phyloP scores from a whole-genome alignment of 2,329 filamentous ascomycete genomes.

The Claviceps pusilla region DNA sequence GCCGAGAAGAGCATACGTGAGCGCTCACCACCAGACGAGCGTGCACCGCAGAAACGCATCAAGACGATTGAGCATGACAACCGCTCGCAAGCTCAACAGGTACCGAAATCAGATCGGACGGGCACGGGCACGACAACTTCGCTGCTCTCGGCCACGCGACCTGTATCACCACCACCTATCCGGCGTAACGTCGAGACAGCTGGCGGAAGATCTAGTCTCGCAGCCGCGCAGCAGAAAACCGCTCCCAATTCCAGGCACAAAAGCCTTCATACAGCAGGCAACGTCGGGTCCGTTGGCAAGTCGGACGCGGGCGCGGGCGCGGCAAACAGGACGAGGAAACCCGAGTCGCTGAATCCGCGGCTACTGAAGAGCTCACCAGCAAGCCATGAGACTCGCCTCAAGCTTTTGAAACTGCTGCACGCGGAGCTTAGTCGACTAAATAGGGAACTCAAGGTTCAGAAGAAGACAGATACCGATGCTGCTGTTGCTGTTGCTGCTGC shows the following conservation, averaged over 20 bases:
- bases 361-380: conserved; percentile 44
- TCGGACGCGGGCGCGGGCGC: background rate
- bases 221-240: background rate
- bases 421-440: conserved; percentile 54
- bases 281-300: background rate
- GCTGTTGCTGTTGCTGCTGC: conserved; percentile 13
- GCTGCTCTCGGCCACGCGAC: conserved; percentile 12
- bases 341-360: conserved; percentile 52
- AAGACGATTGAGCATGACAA: conserved; percentile 11
- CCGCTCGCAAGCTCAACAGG: background rate
- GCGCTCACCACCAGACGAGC: conserved; percentile 10
- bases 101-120: background rate
- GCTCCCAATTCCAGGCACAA: background rate
- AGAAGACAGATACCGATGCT: conserved; percentile 21
- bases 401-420: conserved; percentile 48
- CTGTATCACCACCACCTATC: conserved; percentile 21
- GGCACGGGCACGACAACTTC: background rate
- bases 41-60: conserved; percentile 17
- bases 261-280: background rate
- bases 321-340: conserved; percentile 8
- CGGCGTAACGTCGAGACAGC: conserved; percentile 6
- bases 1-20: background rate
- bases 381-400: conserved; percentile 38
- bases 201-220: background rate
- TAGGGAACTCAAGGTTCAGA: conserved; percentile 38